phyloP scores from a whole-genome alignment of 495 filamentous ascomycete species.

The Aspergillus nanangensis region DNA sequence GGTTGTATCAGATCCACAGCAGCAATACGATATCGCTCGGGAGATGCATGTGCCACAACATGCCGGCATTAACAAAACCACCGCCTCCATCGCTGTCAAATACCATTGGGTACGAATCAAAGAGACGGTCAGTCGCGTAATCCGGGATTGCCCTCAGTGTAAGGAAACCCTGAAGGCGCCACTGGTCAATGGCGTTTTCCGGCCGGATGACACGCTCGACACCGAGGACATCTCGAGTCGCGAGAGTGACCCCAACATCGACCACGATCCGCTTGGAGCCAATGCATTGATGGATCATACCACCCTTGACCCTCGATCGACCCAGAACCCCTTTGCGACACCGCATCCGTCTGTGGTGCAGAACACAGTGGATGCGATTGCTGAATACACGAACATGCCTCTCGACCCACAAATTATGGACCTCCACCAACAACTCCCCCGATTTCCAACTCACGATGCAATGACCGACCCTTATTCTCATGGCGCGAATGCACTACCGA shows the following conservation, averaged over 20 bases:
- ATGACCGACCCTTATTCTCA: constrained; percentile 33
- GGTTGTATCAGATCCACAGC: constrained; percentile 85
- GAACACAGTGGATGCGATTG: constrained; percentile 30
- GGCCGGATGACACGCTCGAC: constrained; percentile 22
- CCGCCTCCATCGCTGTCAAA: constrained; percentile 85
- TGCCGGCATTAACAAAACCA: constrained; percentile 97
- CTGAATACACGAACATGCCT: constrained; percentile 36
- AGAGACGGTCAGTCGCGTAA: constrained; percentile 91
- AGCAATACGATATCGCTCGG: constrained; percentile 86
- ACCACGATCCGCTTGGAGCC: constrained; percentile 14
- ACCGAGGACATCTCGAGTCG: constrained; percentile 16
- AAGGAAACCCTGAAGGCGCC: constrained; percentile 70
- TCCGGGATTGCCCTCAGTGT: constrained; percentile 87
- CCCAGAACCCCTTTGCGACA: constrained; percentile 33
- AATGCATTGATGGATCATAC: constrained; percentile 31
- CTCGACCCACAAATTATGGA: constrained; percentile 45
- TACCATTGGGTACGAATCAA: constrained; percentile 99
- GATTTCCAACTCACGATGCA: constrained; percentile 33
- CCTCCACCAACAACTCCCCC: constrained; percentile 34
- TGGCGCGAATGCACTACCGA: constrained; percentile 21
- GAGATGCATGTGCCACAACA: constrained; percentile 72
- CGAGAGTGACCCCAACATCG: constrained; percentile 12
- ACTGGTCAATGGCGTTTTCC: constrained; percentile 20
- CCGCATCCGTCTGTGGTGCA: constrained; percentile 22
- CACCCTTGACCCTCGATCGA: constrained; percentile 19